Percentiles rank a stretch among this genome's conserved stretches.
These are phyloP conservation scores for Melampsora americana DNA, from an alignment of 1,284 basidiomycete species.

Conservation along the genomic window DNA sequence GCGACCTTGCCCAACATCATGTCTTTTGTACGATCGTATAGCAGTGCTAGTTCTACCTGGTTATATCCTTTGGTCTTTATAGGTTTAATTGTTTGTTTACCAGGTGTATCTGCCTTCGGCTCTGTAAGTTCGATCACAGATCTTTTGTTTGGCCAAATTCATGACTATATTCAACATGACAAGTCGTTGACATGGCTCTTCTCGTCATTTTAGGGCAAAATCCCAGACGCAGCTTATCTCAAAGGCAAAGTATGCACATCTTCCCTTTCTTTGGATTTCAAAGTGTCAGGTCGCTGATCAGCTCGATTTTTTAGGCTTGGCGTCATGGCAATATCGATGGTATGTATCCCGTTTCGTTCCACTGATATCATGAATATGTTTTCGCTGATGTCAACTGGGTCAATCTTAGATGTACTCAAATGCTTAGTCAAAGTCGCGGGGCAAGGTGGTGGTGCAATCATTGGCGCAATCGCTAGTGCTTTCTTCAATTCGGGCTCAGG, in stretches of 20 bases:
- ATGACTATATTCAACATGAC: no score
- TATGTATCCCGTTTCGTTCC: not conserved
- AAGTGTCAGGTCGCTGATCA: not conserved
- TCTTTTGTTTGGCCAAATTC: not conserved
- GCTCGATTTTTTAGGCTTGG: conserved; percentile 23
- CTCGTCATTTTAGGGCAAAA: conserved; percentile 25
- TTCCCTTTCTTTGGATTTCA: no score
- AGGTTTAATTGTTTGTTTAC: conserved; percentile 18
- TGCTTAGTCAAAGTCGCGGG: conserved; percentile 38
- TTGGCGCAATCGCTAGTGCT: conserved; percentile 39
- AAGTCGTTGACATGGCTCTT: conserved; percentile 4
- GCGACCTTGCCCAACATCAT: no score
- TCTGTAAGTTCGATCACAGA: conserved; percentile 13
- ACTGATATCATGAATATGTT: not conserved
- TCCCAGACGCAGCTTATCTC: conserved; percentile 39
- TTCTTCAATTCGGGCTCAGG: conserved; percentile 28
- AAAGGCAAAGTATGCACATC: conserved; percentile 24
- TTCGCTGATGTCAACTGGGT: not conserved
- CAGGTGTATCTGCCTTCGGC: conserved; percentile 33
- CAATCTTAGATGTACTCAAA: conserved; percentile 21
- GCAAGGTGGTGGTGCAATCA: conserved; percentile 32
- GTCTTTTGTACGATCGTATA: no score
- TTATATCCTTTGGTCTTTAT: conserved; percentile 13
- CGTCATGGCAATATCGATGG: conserved; percentile 42
- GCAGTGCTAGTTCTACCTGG: conserved; percentile 9